Evolutionary conservation across 2,329 filamentous ascomycete species (phyloP), one percentile per base, ranked within the genome.

Genomic region (Grosmannia clavigera): DNA sequence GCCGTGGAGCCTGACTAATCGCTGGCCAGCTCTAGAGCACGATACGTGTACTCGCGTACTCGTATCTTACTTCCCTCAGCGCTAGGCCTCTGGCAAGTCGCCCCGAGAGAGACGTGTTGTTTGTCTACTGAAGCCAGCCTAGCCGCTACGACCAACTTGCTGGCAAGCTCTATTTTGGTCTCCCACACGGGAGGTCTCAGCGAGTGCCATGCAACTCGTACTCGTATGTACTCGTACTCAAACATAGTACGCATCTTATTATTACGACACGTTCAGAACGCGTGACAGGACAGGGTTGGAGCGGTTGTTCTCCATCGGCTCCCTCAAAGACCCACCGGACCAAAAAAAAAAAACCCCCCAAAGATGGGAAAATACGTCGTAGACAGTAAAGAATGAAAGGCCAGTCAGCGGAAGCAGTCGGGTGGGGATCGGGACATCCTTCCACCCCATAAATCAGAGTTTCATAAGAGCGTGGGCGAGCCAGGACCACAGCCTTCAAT

Each of bases 401-500:
- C 40, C 40, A 43, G 11, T 19, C 40, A 43, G 11, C 40, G 40
- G 40, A 22, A 46, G 40, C 19, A 46, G 3, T 9, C 16, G 19
- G 16, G 53, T 55, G 53, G 53, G 22, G 31, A 27, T 10, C 16
- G 19, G 33, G 9, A 14, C 25, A 22, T 11, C 25, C 50, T 27
- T 52, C 27, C 25, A 31, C 55, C 43, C 55, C 55, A 50, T 48
- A 56, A 57, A 57, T 50, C 55, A 57, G 55, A 57, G 40, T 57
- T 57, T 48, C 55, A 56, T 9, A 31, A 35, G 27, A 43, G 14
- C 19, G 12, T 31, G 40, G 9, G 27, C 40, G 29, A 12, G 16
- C 19, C 48, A 27, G 22, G 22, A 52, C 27, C 22, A 22, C 25
- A 31, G 50, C 50, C 27, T 52, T 52, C 50, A 52, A 52, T 31